These are phyloP conservation scores for Rhododendron simsii DNA, from an alignment of 148 eudicot genomes.

Conservation along the genomic window DNA sequence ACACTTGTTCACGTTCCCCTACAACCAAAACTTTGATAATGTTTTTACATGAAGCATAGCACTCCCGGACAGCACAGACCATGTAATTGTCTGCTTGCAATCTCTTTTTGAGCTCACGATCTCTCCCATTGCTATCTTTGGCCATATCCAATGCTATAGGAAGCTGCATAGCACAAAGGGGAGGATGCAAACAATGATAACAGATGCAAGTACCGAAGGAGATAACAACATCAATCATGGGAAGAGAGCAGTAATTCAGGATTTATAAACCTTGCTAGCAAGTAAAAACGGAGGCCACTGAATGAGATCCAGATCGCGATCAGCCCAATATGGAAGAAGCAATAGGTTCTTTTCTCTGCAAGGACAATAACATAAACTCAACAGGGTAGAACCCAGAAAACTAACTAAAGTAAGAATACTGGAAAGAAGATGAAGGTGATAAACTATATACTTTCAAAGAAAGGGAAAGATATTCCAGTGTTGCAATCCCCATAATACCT, in stretches of 20 bases:
- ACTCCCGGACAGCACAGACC: conserved; percentile 54
- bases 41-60: conserved; percentile 61
- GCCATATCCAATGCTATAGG: conserved; percentile 85
- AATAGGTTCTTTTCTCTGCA: conserved; percentile 54
- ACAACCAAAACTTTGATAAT: conserved; percentile 45
- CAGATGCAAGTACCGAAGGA: background rate
- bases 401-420: background rate
- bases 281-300: conserved; percentile 76
- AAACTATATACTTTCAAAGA: background rate
- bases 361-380: background rate
- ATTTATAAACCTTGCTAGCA: conserved; percentile 58
- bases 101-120: conserved; percentile 53
- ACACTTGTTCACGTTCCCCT: conserved; percentile 56
- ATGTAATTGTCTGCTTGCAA: conserved; percentile 43
- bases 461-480: background rate
- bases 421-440: background rate
- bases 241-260: background rate
- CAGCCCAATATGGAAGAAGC: conserved; percentile 63
- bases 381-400: background rate
- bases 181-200: background rate
- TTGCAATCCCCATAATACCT: conserved; percentile 23
- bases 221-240: background rate
- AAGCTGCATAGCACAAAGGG: conserved; percentile 30
- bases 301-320: conserved; percentile 49
- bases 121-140: conserved; percentile 27